phyloP scores from a whole-genome alignment of 352 stramenopile species.

The Blastocystis sp. region DNA sequence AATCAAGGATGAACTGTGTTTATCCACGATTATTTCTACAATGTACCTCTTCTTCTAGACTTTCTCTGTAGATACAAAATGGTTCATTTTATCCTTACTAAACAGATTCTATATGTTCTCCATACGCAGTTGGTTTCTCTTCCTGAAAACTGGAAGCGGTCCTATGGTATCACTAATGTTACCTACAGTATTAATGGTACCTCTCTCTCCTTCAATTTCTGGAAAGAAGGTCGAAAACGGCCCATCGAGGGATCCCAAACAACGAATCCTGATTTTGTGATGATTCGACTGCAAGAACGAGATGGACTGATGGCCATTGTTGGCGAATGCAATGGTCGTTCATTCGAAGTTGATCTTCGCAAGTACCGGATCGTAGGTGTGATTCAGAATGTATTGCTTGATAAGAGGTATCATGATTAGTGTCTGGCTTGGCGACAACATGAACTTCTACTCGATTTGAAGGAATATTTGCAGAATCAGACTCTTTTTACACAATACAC shows the following conservation, averaged over 20 bases:
- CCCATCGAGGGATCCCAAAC: not conserved
- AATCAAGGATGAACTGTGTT: not conserved
- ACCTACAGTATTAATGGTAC: conserved; percentile 28
- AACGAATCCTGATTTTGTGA: not conserved
- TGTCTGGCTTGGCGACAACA: conserved; percentile 3
- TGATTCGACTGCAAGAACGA: not conserved
- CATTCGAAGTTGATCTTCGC: conserved; percentile 17
- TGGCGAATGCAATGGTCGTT: conserved; percentile 15
- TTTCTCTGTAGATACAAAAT: conserved; percentile 29
- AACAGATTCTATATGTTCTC: conserved; percentile 30
- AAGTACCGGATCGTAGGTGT: conserved; percentile 38
- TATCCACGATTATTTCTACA: not conserved
- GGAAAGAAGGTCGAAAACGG: not conserved
- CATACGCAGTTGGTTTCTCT: not conserved
- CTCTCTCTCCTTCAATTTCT: conserved; percentile 32
- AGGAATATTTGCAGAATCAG: not conserved
- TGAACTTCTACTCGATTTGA: not conserved
- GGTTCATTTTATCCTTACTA: conserved; percentile 35
- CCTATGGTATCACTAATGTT: conserved; percentile 6
- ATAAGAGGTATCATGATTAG: not conserved
- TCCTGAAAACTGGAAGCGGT: not conserved
- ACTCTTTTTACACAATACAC: not conserved
- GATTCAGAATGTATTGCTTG: not conserved
- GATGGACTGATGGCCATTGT: not conserved
- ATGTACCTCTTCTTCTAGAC: not conserved